phyloP scores from a whole-genome alignment of 495 filamentous ascomycete species.

The Aspergillus saccharolyticus region DNA sequence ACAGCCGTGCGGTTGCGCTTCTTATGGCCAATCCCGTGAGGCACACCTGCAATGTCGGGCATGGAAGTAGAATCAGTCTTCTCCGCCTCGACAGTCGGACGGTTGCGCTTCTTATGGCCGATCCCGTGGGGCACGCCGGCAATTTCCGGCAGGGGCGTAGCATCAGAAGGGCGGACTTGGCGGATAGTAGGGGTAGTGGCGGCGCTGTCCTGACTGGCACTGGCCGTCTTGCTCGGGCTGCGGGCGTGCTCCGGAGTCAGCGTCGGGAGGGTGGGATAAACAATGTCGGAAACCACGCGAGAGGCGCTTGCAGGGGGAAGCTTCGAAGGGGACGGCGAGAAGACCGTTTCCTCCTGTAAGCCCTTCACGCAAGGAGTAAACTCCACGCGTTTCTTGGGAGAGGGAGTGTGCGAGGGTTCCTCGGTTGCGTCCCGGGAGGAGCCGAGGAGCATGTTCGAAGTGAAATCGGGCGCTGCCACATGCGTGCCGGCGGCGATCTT shows the following conservation, averaged over 20 bases:
- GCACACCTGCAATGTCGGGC: conserved; percentile 42
- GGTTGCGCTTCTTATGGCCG: conserved; percentile 65
- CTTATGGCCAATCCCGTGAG: conserved; percentile 70
- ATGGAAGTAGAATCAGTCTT: conserved; percentile 15
- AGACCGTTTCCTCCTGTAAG: conserved; percentile 30
- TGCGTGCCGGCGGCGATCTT: conserved; percentile 61
- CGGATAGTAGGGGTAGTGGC: conserved; percentile 30
- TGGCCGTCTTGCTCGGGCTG: not conserved
- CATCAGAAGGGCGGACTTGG: conserved; percentile 32
- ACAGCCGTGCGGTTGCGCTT: conserved; percentile 56
- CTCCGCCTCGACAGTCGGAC: conserved; percentile 28
- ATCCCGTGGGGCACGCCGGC: conserved; percentile 61
- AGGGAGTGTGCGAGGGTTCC: conserved; percentile 34
- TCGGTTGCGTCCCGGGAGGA: conserved; percentile 17
- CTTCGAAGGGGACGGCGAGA: conserved; percentile 44
- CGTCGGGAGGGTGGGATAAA: conserved; percentile 39
- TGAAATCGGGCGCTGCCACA: conserved; percentile 43
- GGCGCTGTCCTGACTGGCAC: not conserved
- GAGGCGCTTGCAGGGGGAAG: conserved; percentile 25
- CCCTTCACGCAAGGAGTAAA: conserved; percentile 53
- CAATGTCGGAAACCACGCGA: conserved; percentile 30
- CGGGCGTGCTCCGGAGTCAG: conserved; percentile 34
- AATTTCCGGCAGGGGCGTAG: conserved; percentile 25
- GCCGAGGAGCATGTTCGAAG: conserved; percentile 42
- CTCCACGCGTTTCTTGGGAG: conserved; percentile 56